These are phyloP conservation scores for Xylogone sp. DNA, from an alignment of 2,329 filamentous ascomycete species.

Conservation along the genomic window DNA sequence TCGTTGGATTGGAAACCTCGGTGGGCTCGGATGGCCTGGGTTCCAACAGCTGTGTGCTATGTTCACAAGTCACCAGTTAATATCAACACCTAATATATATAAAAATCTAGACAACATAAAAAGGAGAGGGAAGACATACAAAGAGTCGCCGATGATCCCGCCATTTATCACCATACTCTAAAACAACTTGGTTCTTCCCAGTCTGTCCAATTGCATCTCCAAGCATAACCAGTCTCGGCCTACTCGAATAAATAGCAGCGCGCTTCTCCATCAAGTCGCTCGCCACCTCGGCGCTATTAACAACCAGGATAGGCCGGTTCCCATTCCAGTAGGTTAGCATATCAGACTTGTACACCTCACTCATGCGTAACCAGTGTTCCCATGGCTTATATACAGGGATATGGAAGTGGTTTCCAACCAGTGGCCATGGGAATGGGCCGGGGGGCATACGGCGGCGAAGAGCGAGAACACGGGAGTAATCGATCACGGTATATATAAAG, in stretches of 20 bases:
- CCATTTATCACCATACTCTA: background rate
- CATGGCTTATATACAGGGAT: slow-evolving; percentile 2
- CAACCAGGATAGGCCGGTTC: slow-evolving; percentile 33
- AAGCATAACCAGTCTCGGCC: slow-evolving; percentile 28
- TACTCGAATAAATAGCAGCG: slow-evolving; percentile 39
- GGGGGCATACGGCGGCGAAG: slow-evolving; percentile 3
- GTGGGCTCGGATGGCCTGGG: background rate
- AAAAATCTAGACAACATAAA: no score
- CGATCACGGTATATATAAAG: slow-evolving; percentile 3
- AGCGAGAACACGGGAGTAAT: background rate
- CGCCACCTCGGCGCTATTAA: slow-evolving; percentile 39
- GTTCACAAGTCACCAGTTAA: background rate
- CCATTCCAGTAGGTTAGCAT: slow-evolving; percentile 5
- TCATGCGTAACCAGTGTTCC: slow-evolving; percentile 6
- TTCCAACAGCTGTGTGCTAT: background rate
- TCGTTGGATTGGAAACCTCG: background rate
- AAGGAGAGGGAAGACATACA: background rate
- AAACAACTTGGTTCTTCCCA: background rate
- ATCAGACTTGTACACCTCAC: background rate
- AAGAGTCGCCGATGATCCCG: background rate
- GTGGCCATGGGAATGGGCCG: slow-evolving; percentile 5
- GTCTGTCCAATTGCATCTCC: background rate
- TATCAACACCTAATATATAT: no score
- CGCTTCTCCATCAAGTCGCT: slow-evolving; percentile 39
- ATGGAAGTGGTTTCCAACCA: slow-evolving; percentile 7